Base-by-base conservation (phyloP, 176 grass and related monocot genomes). In the Panicum miliaceum region DNA sequence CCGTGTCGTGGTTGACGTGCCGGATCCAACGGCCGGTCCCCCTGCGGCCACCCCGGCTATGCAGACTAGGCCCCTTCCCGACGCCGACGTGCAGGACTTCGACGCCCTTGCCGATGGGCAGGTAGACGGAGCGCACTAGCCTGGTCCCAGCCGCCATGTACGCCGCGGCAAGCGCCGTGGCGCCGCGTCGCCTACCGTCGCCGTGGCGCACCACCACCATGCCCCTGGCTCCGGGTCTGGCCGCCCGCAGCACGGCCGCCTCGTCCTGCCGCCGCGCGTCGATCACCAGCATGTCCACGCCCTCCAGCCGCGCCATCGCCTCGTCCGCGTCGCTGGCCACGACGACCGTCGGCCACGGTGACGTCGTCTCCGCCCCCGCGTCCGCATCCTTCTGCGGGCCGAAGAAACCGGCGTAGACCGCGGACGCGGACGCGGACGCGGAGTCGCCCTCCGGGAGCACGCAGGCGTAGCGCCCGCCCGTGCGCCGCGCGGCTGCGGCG, bases 71-170 rank as follows among this genome's bases (percentile, higher is more conserved):
- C 9, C 94, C 94, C 68, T 94, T 94, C 1, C 94, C 94, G 42
- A 97, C 89, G 23, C 94, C 94, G 25, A 97, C 84, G 77, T 97
- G 94, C 6, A 97, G 78, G 6, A 97, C 94, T 78, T 94, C 94
- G 15, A 94, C 79, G 40, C 94, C 94, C 54, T 85, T 85, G 26
- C 91, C 94, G 27, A 97, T 79, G 19, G 94, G 94, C 9, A 97
- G 74, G 85, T 84, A 88, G 64, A 88, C 87, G 36, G 89, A 88
- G 10, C 89, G 81, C 86, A 97, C 94, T 50, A 97, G 22, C 64
- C 94, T 37, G 27, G 84, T 93, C 0, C 94, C 91, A 0, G 68
- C 85, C 4, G 68, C 82, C 51, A 91, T 63, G 60, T 19, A 59
- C 50, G 78, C 79, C 7, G 75, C 81, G 3, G 74, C 48, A 3